A percentile compares a stretch with the other conserved stretches of the same genome.
Conservation (phyloP, 257 asterid genomes). For the Capsicum pubescens region DNA sequence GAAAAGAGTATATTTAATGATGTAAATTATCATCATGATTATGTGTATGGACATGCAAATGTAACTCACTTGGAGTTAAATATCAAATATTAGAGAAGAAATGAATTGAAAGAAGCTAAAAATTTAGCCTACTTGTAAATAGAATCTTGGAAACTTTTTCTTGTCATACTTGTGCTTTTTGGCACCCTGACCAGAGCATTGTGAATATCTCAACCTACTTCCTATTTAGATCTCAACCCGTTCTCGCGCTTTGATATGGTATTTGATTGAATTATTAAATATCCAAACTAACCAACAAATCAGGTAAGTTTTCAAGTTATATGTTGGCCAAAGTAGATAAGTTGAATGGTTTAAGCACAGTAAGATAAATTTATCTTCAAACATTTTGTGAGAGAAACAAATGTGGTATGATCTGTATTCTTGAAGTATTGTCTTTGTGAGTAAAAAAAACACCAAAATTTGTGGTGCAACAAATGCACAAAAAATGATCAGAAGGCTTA, state of each 20-base stretch:
- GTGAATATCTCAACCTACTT: constrained; percentile 4
- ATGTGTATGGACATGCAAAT: too few species aligned
- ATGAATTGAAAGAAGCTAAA: too few species aligned
- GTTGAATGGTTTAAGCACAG: neutral
- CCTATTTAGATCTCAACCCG: constrained; percentile 48
- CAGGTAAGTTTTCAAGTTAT: neutral
- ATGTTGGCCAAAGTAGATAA: neutral
- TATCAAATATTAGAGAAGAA: too few species aligned
- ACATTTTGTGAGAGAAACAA: neutral
- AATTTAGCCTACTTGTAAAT: neutral
- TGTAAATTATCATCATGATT: too few species aligned
- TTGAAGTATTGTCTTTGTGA: neutral
- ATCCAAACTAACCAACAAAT: neutral
- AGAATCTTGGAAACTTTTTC: neutral
- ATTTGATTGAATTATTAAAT: neutral
- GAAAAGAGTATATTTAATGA: too few species aligned
- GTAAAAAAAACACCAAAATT: neutral
- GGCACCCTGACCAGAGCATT: neutral
- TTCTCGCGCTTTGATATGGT: neutral
- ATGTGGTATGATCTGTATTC: neutral
- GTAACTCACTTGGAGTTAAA: too few species aligned
- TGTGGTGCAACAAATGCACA: too few species aligned
- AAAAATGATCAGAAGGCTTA: too few species aligned
- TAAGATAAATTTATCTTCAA: neutral
- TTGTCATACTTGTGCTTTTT: neutral